phyloP scores from a whole-genome alignment of 2,329 filamentous ascomycete species.

The Phoma sp. region DNA sequence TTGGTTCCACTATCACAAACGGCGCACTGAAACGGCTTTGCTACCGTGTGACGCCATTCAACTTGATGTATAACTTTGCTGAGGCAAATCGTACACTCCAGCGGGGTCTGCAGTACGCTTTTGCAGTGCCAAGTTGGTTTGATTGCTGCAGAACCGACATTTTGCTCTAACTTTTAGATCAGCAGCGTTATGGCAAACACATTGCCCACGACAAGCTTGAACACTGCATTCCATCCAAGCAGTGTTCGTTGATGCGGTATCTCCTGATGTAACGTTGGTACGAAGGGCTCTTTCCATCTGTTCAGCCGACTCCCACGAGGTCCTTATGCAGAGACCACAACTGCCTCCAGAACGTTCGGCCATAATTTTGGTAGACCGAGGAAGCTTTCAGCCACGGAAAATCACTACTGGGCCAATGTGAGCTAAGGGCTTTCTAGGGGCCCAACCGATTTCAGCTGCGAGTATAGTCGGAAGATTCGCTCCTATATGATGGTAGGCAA shows the following conservation, averaged over 20 bases:
- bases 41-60: constrained; percentile 46
- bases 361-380: constrained; percentile 60
- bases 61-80: constrained; percentile 57
- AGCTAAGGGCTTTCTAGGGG: constrained; percentile 52
- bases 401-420: constrained; percentile 52
- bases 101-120: constrained; percentile 28
- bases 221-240: constrained; percentile 58
- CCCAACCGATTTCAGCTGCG: constrained; percentile 54
- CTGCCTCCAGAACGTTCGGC: constrained; percentile 32
- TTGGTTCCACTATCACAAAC: constrained; percentile 47
- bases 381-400: constrained; percentile 53
- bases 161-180: constrained; percentile 55
- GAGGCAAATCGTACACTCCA: constrained; percentile 53
- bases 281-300: constrained; percentile 29
- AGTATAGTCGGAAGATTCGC: constrained; percentile 55
- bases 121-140: background rate
- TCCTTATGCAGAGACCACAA: constrained; percentile 52
- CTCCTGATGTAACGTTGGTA: constrained; percentile 38
- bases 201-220: constrained; percentile 55
- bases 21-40: constrained; percentile 50
- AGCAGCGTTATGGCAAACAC: constrained; percentile 56
- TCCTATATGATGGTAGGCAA: constrained; percentile 56
- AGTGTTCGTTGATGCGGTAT: constrained; percentile 41
- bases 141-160: constrained; percentile 57
- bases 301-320: constrained; percentile 19